These are phyloP conservation scores for Naganishia vishniacii DNA, from an alignment of 768 basidiomycete species.

Conservation along the genomic window DNA sequence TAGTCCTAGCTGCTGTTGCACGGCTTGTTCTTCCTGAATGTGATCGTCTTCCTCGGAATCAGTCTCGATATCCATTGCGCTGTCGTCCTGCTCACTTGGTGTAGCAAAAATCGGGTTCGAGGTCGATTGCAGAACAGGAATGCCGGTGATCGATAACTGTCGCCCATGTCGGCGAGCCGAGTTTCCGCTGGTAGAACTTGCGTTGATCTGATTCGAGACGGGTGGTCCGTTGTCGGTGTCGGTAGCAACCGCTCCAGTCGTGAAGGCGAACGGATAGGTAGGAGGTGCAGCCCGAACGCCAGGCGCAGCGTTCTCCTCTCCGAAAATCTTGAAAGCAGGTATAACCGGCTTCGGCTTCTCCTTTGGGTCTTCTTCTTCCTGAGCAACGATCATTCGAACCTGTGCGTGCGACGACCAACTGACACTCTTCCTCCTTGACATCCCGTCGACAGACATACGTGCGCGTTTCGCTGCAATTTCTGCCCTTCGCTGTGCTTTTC, in stretches of 20 bases:
- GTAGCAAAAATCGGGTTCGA: constrained; percentile 24
- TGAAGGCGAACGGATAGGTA: neutral
- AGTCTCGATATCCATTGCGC: constrained; percentile 38
- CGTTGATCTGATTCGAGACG: neutral
- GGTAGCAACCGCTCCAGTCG: neutral
- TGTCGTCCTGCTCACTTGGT: constrained; percentile 22
- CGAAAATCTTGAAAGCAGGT: constrained; percentile 7
- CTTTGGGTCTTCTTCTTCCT: constrained; percentile 8
- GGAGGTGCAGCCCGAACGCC: neutral
- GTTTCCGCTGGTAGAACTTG: neutral
- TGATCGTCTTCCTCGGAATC: constrained; percentile 33
- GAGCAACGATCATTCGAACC: constrained; percentile 42
- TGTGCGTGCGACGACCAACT: constrained; percentile 44
- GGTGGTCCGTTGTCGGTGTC: neutral
- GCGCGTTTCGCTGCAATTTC: constrained; percentile 16
- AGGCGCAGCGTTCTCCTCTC: neutral
- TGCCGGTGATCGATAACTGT: constrained; percentile 23
- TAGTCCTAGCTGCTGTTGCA: constrained; percentile 2
- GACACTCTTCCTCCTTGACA: constrained; percentile 37
- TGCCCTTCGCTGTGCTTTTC: constrained; percentile 20
- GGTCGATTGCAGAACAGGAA: constrained; percentile 16
- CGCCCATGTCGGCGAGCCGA: constrained; percentile 20
- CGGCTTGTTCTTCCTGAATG: constrained; percentile 22
- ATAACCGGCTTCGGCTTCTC: neutral
- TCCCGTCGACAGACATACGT: constrained; percentile 9